Conservation (phyloP, 164 flowering plant species). For the Piper longum region DNA sequence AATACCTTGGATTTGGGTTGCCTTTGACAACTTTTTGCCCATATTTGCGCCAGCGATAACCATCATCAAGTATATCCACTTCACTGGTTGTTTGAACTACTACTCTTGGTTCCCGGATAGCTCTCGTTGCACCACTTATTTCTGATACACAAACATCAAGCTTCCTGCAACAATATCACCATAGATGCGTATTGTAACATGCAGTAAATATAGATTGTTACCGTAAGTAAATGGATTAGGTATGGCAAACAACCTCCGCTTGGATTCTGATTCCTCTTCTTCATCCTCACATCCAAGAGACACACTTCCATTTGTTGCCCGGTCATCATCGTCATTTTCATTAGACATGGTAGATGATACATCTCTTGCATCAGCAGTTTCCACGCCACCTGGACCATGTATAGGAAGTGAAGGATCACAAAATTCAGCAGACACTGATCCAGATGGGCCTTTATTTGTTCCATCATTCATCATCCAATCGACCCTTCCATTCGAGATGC, state of each 20-base stretch:
- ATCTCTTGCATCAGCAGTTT: constrained; percentile 34
- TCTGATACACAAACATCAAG: constrained; percentile 57
- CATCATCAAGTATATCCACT: constrained; percentile 91
- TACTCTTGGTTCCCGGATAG: constrained; percentile 88
- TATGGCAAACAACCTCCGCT: constrained; percentile 47
- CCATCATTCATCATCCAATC: background rate
- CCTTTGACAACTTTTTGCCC: constrained; percentile 97
- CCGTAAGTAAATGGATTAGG: background rate
- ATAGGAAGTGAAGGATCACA: constrained; percentile 29
- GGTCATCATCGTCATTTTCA: constrained; percentile 74
- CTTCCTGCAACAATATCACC: constrained; percentile 35
- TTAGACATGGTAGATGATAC: constrained; percentile 62
- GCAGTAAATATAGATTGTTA: background rate
- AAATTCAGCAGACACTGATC: constrained; percentile 26
- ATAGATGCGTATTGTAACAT: background rate
- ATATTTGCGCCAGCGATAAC: constrained; percentile 90
- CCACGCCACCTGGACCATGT: constrained; percentile 37
- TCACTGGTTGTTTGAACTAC: constrained; percentile 94
- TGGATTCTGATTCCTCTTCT: constrained; percentile 84
- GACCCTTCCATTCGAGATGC: background rate
- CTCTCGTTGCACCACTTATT: constrained; percentile 63
- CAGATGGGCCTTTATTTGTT: constrained; percentile 4
- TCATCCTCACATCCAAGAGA: constrained; percentile 64
- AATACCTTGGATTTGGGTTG: constrained; percentile 86
- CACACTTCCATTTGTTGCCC: constrained; percentile 62